Conservation (phyloP, 768 basidiomycete genomes). For the Tricholoma hemisulphureum region DNA sequence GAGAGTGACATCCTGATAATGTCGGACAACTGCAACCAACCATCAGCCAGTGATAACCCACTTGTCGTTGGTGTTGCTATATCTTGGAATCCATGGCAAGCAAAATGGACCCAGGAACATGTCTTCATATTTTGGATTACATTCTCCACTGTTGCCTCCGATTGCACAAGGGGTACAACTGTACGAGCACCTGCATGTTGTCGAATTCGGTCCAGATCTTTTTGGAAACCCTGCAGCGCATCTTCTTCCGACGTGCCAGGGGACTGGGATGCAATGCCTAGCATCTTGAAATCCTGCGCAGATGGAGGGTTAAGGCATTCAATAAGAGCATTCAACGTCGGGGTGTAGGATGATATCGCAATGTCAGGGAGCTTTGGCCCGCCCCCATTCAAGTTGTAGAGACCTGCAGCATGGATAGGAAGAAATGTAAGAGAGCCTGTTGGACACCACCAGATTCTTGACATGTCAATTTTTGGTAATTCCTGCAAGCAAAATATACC, state of each 20-base stretch:
- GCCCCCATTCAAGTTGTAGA: neutral
- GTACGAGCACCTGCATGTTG: neutral
- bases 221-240: neutral
- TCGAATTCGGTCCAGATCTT: slow-evolving; percentile 4
- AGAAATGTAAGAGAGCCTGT: slow-evolving; percentile 9
- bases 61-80: slow-evolving; percentile 20
- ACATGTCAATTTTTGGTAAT: neutral
- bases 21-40: slow-evolving; percentile 16
- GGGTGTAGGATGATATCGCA: slow-evolving; percentile 22
- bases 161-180: neutral
- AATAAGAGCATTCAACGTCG: slow-evolving; percentile 14
- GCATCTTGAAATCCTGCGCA: neutral
- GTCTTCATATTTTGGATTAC: slow-evolving; percentile 12
- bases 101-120: slow-evolving; percentile 30
- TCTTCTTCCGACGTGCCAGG: neutral
- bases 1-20: slow-evolving; percentile 19
- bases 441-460: slow-evolving; percentile 9
- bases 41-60: slow-evolving; percentile 19
- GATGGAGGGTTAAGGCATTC: neutral
- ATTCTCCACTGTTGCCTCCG: slow-evolving; percentile 3
- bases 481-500: neutral
- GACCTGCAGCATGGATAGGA: slow-evolving; percentile 10
- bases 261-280: neutral
- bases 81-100: slow-evolving; percentile 35
- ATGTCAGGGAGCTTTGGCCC: slow-evolving; percentile 7